Evolutionary conservation across 1,284 basidiomycete species (phyloP).

Genomic region (Cystobasidium pallidum): DNA sequence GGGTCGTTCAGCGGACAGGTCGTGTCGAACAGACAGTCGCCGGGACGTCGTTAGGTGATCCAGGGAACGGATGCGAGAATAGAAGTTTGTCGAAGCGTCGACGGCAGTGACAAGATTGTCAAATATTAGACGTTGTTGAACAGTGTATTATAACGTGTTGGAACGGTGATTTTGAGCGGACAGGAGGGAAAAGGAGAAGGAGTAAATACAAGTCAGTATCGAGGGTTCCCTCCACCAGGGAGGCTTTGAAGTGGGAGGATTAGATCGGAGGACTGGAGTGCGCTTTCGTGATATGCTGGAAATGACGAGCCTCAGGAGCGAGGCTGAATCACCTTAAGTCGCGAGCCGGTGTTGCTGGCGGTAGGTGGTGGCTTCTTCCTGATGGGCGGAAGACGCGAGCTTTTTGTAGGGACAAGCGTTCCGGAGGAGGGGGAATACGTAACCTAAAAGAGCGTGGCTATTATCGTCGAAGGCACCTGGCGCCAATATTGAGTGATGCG

Average conservation of each 20-base stretch:
- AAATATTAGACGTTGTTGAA: neutral
- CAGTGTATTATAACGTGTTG: neutral
- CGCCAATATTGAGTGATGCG: conserved; percentile 21
- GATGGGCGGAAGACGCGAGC: conserved; percentile 2
- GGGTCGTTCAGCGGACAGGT: neutral
- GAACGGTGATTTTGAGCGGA: neutral
- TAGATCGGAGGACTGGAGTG: conserved; percentile 17
- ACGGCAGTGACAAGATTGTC: conserved; percentile 24
- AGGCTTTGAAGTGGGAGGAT: conserved; percentile 9
- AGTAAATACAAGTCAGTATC: conserved; percentile 16
- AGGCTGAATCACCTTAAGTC: conserved; percentile 2
- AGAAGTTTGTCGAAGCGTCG: conserved; percentile 17
- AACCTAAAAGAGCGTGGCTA: conserved; percentile 15
- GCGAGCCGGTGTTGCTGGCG: neutral
- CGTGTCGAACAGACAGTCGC: neutral
- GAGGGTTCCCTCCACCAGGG: neutral
- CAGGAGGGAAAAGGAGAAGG: neutral
- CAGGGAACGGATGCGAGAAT: neutral
- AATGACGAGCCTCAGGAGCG: conserved; percentile 2
- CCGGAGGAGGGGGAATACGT: conserved; percentile 10
- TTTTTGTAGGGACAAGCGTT: neutral
- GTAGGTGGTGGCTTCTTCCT: conserved; percentile 1
- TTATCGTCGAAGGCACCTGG: conserved; percentile 17
- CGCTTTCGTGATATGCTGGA: conserved; percentile 6
- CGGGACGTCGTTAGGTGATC: neutral